Base-by-base conservation (phyloP, 768 basidiomycete genomes). In the Jaapia argillacea region DNA sequence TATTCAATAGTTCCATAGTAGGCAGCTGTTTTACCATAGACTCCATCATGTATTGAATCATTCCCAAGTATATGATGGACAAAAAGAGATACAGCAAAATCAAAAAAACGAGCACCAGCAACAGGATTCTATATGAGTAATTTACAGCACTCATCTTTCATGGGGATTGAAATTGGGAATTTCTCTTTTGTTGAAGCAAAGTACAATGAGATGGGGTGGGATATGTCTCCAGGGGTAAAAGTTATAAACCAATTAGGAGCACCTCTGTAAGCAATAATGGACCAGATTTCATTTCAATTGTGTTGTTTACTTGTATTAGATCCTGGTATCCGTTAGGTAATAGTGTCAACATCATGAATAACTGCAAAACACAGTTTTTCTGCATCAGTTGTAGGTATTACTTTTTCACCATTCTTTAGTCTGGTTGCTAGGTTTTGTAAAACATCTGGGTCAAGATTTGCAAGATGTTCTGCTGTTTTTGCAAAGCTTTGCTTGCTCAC, bases 221-320 rank as follows among this genome's bases (percentile, higher is more conserved):
- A 45, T 3, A 48, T 49, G 49, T 66, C 64, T 6, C 60, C 57
- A 14, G 65, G 65, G 2, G 64, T 56, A 38, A 65, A 54, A 2
- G 65, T 67, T 1, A 67, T 60, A 42, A 59, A 69, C 64, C 63
- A 67, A 0, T 48, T 43, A 2, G 63, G 61, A 2, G 63, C 56
- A 20, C 64, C 60, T 26, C 55, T 31, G 37, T 42, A 47, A n/a
- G 45, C 41, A 26, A 40, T 48, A 23, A 49, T 22, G 12, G 50
- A 40, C 47, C 47, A 48, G 5, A 51, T 51, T 42, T 66, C 59
- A 44, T 57, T 56, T 16, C 59, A 12, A 56, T 58, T 54, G 12
- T 26, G 21, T 25, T 35, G 28, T 23, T 38, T 6, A 21, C 23
- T 48, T 28, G 44, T 48, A 7, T 25, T 31, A 6, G 47, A 48